A percentile compares a stretch with the other conserved stretches of the same genome.
phyloP scores from a whole-genome alignment of 352 stramenopile species.

The Aphanomyces astaci region DNA sequence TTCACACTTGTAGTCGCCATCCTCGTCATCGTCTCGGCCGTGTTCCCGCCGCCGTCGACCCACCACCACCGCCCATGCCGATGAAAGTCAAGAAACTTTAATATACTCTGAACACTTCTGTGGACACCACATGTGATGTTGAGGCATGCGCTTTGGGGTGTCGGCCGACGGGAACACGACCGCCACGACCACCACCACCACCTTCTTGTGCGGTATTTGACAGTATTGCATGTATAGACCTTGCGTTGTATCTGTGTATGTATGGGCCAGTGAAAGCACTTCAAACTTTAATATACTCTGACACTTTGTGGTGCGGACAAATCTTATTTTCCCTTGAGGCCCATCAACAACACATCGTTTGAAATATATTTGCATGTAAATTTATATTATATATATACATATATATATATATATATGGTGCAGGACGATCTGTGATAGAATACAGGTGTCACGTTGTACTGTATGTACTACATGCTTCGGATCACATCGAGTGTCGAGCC shows the following conservation, averaged over 20 bases:
- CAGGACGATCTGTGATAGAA: too few species aligned
- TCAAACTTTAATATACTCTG: conserved; percentile 33
- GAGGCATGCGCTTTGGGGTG: conserved; percentile 30
- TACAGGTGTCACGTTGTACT: too few species aligned
- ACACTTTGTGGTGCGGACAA: conserved; percentile 28
- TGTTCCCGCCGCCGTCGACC: neutral
- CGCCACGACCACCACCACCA: too few species aligned
- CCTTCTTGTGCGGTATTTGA: too few species aligned
- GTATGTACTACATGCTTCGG: too few species aligned
- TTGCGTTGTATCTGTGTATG: conserved; percentile 1
- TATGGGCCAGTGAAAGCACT: conserved; percentile 21
- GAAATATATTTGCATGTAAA: too few species aligned
- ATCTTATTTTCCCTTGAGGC: conserved; percentile 25
- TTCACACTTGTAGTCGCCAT: neutral
- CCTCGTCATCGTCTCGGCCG: neutral
- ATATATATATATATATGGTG: too few species aligned
- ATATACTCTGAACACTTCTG: conserved; percentile 73
- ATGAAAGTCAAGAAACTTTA: conserved; percentile 59
- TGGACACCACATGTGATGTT: conserved; percentile 41
- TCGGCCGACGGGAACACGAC: neutral
- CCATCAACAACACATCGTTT: too few species aligned
- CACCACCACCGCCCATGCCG: neutral
- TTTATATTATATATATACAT: too few species aligned
- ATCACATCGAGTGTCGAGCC: too few species aligned
- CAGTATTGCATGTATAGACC: too few species aligned